Conservation (phyloP, 352 stramenopile species). For the Phytophthora sojae region DNA sequence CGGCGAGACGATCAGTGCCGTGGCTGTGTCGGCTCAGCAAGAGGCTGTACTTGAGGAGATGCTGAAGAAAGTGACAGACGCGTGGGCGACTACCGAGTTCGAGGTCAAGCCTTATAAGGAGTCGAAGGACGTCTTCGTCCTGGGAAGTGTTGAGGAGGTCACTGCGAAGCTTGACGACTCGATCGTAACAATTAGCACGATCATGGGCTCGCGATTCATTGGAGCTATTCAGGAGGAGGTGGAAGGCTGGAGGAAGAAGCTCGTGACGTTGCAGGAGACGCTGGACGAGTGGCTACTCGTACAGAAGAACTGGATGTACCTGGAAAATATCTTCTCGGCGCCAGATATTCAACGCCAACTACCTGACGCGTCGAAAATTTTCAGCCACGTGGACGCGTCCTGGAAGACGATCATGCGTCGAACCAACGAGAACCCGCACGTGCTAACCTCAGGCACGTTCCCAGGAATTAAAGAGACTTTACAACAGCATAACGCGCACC, state of each 20-base stretch:
- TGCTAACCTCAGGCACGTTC: constrained; percentile 82
- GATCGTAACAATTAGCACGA: constrained; percentile 94
- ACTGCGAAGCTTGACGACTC: constrained; percentile 93
- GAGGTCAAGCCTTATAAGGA: constrained; percentile 95
- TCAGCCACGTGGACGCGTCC: constrained; percentile 90
- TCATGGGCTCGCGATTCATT: constrained; percentile 93
- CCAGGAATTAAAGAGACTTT: constrained; percentile 87
- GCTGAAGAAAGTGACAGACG: constrained; percentile 93
- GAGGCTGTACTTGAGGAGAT: constrained; percentile 94
- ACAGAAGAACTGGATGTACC: constrained; percentile 91
- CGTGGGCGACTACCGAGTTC: constrained; percentile 91
- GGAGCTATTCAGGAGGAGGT: constrained; percentile 92
- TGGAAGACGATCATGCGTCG: constrained; percentile 94
- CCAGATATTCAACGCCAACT: constrained; percentile 93
- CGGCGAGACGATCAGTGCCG: constrained; percentile 84
- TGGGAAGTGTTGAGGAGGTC: constrained; percentile 93
- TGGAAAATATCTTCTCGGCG: constrained; percentile 90
- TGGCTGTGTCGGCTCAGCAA: constrained; percentile 90
- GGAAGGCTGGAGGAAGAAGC: constrained; percentile 86
- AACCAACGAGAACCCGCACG: constrained; percentile 87
- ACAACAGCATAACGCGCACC: constrained; percentile 82
- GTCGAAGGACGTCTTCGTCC: constrained; percentile 93
- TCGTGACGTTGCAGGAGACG: constrained; percentile 85
- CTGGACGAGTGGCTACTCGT: constrained; percentile 91
- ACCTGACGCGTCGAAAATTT: constrained; percentile 91